Evolutionary conservation across 345 rosid species (phyloP).

Genomic region (Corchorus capsularis): DNA sequence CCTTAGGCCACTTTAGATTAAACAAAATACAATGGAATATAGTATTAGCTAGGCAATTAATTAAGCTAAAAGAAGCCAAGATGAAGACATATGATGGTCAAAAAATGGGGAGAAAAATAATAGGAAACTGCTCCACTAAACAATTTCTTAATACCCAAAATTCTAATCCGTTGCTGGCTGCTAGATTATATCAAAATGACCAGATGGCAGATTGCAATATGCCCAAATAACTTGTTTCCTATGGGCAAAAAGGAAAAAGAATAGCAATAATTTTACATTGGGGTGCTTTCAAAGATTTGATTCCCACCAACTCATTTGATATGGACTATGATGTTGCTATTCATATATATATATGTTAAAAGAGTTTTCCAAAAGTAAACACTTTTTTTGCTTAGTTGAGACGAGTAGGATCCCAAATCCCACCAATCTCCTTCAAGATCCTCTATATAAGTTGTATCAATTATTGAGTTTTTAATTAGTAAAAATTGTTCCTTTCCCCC

Average conservation of each 20-base stretch:
- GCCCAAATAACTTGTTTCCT: neutral
- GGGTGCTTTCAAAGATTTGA: slow-evolving; percentile 2
- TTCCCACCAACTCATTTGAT: neutral
- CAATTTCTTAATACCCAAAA: slow-evolving; percentile 3
- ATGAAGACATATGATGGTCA: neutral
- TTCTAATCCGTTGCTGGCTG: neutral
- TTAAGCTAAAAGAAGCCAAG: neutral
- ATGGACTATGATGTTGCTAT: neutral
- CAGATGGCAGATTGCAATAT: neutral
- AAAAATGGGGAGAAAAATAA: neutral
- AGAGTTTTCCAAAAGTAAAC: neutral
- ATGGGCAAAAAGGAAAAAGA: neutral
- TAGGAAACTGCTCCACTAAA: neutral
- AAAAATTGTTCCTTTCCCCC: neutral
- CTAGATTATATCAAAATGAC: neutral
- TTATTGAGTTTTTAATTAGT: slow-evolving; percentile 8
- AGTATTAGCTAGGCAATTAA: neutral
- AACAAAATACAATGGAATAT: neutral
- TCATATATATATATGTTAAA: neutral
- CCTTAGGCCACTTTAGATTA: neutral
- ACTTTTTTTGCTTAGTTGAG: slow-evolving; percentile 18
- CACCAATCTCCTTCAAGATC: slow-evolving; percentile 12
- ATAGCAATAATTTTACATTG: neutral
- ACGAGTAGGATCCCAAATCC: slow-evolving; percentile 22
- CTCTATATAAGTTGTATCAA: slow-evolving; percentile 16